These are phyloP conservation scores for Salix caprea DNA, from an alignment of 345 rosid species.

Conservation along the genomic window DNA sequence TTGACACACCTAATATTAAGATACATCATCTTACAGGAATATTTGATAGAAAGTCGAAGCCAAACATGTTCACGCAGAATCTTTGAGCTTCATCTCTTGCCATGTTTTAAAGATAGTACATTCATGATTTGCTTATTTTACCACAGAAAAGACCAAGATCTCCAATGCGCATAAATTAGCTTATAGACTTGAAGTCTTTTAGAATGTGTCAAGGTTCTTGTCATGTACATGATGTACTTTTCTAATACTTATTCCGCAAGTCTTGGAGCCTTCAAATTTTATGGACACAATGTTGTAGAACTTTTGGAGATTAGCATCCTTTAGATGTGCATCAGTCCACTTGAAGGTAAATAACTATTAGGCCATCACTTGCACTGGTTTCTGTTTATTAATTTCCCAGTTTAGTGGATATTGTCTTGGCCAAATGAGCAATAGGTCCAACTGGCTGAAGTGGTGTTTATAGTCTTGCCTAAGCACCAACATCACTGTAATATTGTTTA, in stretches of 20 bases:
- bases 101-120: background rate
- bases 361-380: background rate
- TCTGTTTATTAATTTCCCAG: background rate
- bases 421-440: background rate
- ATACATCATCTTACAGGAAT: too few species aligned
- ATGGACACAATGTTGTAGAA: background rate
- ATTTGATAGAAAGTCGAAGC: too few species aligned
- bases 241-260: background rate
- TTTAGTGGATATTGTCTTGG: background rate
- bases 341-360: background rate
- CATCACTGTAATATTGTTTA: background rate
- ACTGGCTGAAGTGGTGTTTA: background rate
- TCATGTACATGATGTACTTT: background rate
- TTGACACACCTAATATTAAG: background rate
- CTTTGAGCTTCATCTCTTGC: too few species aligned
- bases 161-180: background rate
- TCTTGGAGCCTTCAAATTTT: background rate
- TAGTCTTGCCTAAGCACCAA: background rate
- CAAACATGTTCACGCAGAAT: too few species aligned
- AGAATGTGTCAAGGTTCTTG: background rate
- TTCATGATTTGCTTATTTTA: background rate
- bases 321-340: background rate
- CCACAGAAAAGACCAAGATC: background rate
- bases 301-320: background rate
- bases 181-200: background rate